Evolutionary conservation across 208 protist genomes (phyloP), one percentile per base, ranked within the genome.

Genomic region (Acanthamoeba royreba): DNA sequence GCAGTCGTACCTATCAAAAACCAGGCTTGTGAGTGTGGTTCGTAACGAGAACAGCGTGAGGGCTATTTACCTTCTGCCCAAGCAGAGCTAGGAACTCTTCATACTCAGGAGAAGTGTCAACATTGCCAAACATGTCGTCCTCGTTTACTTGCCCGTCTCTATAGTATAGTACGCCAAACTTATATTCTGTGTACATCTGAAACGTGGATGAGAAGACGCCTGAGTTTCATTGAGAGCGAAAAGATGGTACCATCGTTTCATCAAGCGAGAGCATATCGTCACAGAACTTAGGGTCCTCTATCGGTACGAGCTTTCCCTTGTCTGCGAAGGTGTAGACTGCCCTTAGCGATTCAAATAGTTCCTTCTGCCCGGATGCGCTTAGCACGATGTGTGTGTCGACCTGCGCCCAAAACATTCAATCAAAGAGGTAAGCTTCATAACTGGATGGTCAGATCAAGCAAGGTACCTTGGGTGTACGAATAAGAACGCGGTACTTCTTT

Each of bases 111-210:
- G 52, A 72, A 35, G 83, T 69, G 25, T 90, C 83, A 13, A 90
- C 83, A 91, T 95, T 96, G 7, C 55, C 94, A 74, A 96, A 94
- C 93, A 95, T 95, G 15, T 94, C 86, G 35, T 95, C 93, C 15
- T 95, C 93, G 31, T 92, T 72, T 0, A 11, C 15, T 69, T 96
- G 95, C 31, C 86, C 86, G 9, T 90, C 47, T 11, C 38, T 58
- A 91, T 93, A 94, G 87, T 95, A 96, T 11, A 96, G 52, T 49
- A 96, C 55, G 52, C 95, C 95, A 88, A 96, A 95, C 58, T 96
- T 96, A 35, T 93, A 95, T 61, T 90, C 91, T 11, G 69, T 95
- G 7, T 95, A 91, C 40, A 94, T 7, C 72, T 96, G 94, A 17
- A 58, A 58, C 15, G 69, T 43, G 7, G 9, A 69, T 9, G 9